Evolutionary conservation across 768 basidiomycete genomes (phyloP).

Genomic region (Boletus vinaceobasis): DNA sequence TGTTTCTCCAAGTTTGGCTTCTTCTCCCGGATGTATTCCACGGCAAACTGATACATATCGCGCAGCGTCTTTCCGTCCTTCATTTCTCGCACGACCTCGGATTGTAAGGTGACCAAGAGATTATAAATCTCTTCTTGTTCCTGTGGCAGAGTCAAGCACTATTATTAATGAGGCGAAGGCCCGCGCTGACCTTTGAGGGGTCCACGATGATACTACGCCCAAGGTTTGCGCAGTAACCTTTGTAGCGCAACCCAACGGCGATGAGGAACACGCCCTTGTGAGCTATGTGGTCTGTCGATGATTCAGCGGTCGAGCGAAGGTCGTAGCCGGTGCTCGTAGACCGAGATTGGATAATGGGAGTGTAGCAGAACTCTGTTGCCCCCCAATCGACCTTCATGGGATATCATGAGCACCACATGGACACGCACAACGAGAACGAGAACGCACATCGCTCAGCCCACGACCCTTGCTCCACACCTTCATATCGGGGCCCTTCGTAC

Average conservation of each 20-base stretch:
- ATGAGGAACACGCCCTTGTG: constrained; percentile 87
- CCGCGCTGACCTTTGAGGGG: constrained; percentile 61
- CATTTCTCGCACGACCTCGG: constrained; percentile 69
- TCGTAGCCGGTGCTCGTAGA: constrained; percentile 84
- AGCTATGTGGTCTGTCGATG: constrained; percentile 77
- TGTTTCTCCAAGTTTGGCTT: constrained; percentile 53
- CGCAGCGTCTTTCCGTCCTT: constrained; percentile 69
- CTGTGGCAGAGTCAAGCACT: constrained; percentile 38
- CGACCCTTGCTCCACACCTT: constrained; percentile 33
- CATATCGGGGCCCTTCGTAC: constrained; percentile 80
- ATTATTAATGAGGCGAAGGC: neutral
- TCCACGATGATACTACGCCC: constrained; percentile 95
- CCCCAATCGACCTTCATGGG: constrained; percentile 72
- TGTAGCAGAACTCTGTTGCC: no score
- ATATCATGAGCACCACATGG: constrained; percentile 2
- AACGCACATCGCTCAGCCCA: constrained; percentile 67
- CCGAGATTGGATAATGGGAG: constrained; percentile 90
- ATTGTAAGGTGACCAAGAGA: constrained; percentile 66
- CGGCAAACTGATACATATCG: constrained; percentile 78
- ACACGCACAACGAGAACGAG: neutral
- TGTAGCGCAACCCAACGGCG: constrained; percentile 87
- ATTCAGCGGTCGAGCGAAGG: constrained; percentile 81
- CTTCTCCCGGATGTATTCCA: constrained; percentile 69
- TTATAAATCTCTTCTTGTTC: constrained; percentile 89
- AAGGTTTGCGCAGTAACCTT: constrained; percentile 88